Conservation (phyloP, 73 alveolate genomes). For the Paramecium biaurelia region DNA sequence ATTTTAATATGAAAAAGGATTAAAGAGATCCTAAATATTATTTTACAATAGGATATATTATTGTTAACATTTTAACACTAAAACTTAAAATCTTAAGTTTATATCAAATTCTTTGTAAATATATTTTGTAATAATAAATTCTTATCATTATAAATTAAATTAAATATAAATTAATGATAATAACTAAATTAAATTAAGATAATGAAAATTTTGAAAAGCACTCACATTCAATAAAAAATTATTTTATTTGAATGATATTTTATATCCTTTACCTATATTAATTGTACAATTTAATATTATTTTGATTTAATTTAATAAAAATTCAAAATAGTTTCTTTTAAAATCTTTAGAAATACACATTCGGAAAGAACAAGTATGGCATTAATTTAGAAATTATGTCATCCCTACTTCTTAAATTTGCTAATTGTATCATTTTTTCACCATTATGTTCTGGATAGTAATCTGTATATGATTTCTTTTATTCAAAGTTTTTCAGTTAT, state of each 20-base stretch:
- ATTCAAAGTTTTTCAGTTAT: not conserved
- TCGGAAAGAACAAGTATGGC: not conserved
- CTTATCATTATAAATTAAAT: no score
- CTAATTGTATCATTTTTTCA: not conserved
- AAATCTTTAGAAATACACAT: not conserved
- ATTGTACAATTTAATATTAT: not conserved
- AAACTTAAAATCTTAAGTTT: not conserved
- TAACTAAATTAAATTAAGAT: not conserved
- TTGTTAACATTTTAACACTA: not conserved
- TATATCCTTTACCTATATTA: not conserved
- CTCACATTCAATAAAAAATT: not conserved
- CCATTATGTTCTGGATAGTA: not conserved
- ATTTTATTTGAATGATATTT: not conserved
- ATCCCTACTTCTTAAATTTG: not conserved
- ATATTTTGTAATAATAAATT: no score
- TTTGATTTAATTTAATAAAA: not conserved
- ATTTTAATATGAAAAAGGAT: not conserved
- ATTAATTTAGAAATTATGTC: not conserved
- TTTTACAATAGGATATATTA: not conserved
- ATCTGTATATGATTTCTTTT: not conserved
- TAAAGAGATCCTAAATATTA: not conserved
- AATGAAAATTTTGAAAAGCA: not conserved
- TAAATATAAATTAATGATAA: no score
- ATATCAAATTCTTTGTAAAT: not conserved
- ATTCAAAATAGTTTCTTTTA: not conserved